Base-by-base conservation (phyloP, 2,329 filamentous ascomycete genomes). In the Cercospora brassicicola region DNA sequence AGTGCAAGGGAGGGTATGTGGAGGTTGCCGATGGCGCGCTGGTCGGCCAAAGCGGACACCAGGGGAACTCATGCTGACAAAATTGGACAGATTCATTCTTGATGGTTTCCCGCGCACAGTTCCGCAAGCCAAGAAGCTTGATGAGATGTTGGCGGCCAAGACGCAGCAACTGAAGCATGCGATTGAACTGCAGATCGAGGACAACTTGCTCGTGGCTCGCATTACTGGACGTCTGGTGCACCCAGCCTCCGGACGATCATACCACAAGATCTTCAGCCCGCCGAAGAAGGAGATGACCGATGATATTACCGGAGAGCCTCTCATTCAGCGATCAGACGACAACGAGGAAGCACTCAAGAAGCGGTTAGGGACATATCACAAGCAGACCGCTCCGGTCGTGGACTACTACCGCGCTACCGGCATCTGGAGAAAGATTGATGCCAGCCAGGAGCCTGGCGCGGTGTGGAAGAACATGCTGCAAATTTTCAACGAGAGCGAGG, bases 191-290 rank as follows among this genome's bases (percentile, higher is more conserved):
- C 89, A 98, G 84, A 98, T 99, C 79, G 94, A 98, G 82, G 95
- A 98, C 80, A 87, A 88, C 51, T 90, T 99, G 67, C 89, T 99
- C 68, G 94, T 99, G 70, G 90, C 94, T 74, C 92, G 95, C 78
- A 98, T 99, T 82, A 99, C 95, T 69, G 95, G 95, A 77, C 94
- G 95, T 78, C 87, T 99, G 70, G 86, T 99, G 76, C 95, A 99
- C 87, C 94, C 94, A 67, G 94, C 94, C 62, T 97, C 94, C 66
- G 95, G 95, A 73, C 93, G 95, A 78, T 93, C 92, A 75, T 99
- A 99, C 86, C 95, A 99, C 89, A 95, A 91, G 83, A 91, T 95
- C 82, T 99, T 99, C 90, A 98, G 97, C 88, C 95, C 95, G 62
- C 95, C 95, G 77, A 97, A 97, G 89, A 84, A 89, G 76, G 78